phyloP scores from a whole-genome alignment of 257 asterid species.

The Marsdenia floribunda region DNA sequence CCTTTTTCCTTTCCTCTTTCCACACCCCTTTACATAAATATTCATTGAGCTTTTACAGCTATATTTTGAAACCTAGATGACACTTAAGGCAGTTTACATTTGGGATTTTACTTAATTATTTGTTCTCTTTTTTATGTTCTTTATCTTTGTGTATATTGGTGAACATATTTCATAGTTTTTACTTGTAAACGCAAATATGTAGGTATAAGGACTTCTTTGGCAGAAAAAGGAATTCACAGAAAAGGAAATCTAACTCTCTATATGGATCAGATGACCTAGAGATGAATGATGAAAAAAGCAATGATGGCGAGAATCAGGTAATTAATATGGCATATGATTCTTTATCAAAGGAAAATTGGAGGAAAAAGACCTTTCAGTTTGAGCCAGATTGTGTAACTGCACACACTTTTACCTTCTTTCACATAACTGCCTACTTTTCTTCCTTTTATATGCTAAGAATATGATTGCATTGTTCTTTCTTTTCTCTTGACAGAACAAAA shows the following conservation, averaged over 20 bases:
- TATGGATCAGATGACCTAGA: constrained; percentile 48
- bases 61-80: not conserved
- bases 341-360: not conserved
- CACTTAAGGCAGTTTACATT: not conserved
- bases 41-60: not conserved
- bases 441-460: constrained; percentile 8
- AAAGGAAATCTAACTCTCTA: constrained; percentile 41
- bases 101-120: not conserved
- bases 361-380: not conserved
- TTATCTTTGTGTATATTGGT: not conserved
- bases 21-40: not conserved
- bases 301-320: constrained; percentile 38
- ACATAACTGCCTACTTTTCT: not conserved
- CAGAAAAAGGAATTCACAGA: constrained; percentile 34
- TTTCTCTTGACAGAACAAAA: constrained; percentile 38
- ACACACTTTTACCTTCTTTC: not conserved
- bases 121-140: constrained; percentile 4
- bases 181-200: constrained; percentile 17
- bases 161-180: constrained; percentile 8
- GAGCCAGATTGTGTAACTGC: not conserved
- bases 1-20: not conserved
- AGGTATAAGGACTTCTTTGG: constrained; percentile 88
- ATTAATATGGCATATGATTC: not conserved
- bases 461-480: not conserved
- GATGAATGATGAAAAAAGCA: constrained; percentile 34